Base-by-base conservation (phyloP, 345 rosid species). In the Eucalyptus globulus region DNA sequence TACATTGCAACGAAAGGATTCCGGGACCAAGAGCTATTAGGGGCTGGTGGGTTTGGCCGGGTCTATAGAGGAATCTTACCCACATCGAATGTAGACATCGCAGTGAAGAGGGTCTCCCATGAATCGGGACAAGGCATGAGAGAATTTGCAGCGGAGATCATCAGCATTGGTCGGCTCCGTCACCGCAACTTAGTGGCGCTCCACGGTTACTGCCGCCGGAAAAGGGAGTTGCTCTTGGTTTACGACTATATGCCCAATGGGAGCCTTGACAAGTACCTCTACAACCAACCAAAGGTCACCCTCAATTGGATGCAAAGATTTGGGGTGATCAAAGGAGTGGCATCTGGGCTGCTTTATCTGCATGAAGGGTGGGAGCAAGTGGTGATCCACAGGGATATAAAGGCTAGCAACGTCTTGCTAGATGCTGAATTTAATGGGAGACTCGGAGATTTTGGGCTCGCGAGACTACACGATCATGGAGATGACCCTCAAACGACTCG, bases 1-100 rank as follows among this genome's bases (percentile, higher is more conserved):
- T 95, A 96, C 31, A 80, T 87, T n/a, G 97, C 98, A 5, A 95
- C 99, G 0, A 95, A 92, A 90, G 98, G 97, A 8, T 97, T 97
- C 53, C 93, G 87, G 83, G 95, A 95, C n/a, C 94, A 90, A 72
- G 97, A 93, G 65, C 67, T 95, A n/a, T 49, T 97, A 49, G 99
- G 99, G 2, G 40, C 62, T 1, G 98, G 99, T 1, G 98, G 99
- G 67, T 96, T 96, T 26, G 98, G 99, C 4, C 88, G 89, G 37
- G 99, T 97, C 14, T 97, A 95, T 50, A 92, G 88, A 93, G 97
- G 99, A 13, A 80, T 90, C 8, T 80, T 97, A 3, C 96, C 94
- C 2, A 89, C 16, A 37, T 89, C 95, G 11, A 95, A 94, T 80
- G 12, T 89, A 3, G 93, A 94, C 81, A 89, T 97, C 49, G 99